These are phyloP conservation scores for Tetrapisispora iriomotensis DNA, from an alignment of 805 yeast species.

Conservation along the genomic window DNA sequence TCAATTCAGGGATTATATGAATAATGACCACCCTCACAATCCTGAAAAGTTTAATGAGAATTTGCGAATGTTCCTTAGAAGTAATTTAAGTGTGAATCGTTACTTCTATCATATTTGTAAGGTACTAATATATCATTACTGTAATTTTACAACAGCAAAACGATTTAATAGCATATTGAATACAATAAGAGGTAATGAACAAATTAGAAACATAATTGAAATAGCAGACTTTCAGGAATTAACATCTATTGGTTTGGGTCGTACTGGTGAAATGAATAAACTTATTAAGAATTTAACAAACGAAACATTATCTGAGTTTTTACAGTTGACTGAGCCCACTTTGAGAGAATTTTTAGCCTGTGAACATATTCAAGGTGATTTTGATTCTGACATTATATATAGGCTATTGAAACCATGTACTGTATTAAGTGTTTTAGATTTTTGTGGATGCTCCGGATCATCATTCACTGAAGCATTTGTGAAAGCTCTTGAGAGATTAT, in stretches of 20 bases:
- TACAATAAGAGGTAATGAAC: slow-evolving; percentile 38
- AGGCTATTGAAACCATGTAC: slow-evolving; percentile 24
- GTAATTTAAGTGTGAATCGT: slow-evolving; percentile 46
- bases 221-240: slow-evolving; percentile 81
- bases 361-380: slow-evolving; percentile 78
- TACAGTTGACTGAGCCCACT: slow-evolving; percentile 49
- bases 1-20: slow-evolving; percentile 40
- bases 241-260: slow-evolving; percentile 80
- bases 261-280: slow-evolving; percentile 82
- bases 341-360: slow-evolving; percentile 71
- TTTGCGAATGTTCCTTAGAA: slow-evolving; percentile 40
- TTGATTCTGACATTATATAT: slow-evolving; percentile 40
- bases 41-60: slow-evolving; percentile 36
- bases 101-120: slow-evolving; percentile 48
- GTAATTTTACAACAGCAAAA: slow-evolving; percentile 70
- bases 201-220: slow-evolving; percentile 49
- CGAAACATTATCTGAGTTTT: slow-evolving; percentile 54
- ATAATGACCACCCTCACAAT: slow-evolving; percentile 42
- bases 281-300: slow-evolving; percentile 87
- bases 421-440: slow-evolving; percentile 62
- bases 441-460: slow-evolving; percentile 76
- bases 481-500: slow-evolving; percentile 21
- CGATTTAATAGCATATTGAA: slow-evolving; percentile 62
- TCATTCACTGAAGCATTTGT: slow-evolving; percentile 52
- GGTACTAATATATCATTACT: slow-evolving; percentile 53